Percentiles rank a stretch among this genome's conserved stretches.
Evolutionary conservation across 2,329 filamentous ascomycete genomes (phyloP).

Genomic region (Ambrosiella cleistominuta): DNA sequence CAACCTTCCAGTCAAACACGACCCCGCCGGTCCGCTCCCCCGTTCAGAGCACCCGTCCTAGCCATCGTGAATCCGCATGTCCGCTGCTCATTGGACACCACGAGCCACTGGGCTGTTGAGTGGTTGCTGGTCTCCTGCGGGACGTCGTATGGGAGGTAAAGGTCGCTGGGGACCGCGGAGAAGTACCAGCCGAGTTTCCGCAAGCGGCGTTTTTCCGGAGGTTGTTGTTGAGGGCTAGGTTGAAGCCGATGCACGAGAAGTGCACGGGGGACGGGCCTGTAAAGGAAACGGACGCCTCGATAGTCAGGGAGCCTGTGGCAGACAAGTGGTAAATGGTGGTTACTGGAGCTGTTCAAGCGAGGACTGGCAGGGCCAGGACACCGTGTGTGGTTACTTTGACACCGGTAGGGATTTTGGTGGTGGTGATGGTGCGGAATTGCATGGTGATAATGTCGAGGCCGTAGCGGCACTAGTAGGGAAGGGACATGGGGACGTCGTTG

Average conservation of each 20-base stretch:
- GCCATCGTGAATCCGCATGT: neutral
- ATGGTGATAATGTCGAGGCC: neutral
- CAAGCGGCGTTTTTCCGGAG: slow-evolving; percentile 42
- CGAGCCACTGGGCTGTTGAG: slow-evolving; percentile 40
- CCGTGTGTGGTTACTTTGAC: slow-evolving; percentile 27
- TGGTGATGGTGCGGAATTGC: neutral
- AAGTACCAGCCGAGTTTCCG: slow-evolving; percentile 37
- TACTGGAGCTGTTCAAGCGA: slow-evolving; percentile 40
- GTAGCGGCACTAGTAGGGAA: slow-evolving; percentile 3
- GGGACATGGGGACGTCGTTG: slow-evolving; percentile 1
- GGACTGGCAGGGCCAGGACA: slow-evolving; percentile 42
- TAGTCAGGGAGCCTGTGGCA: slow-evolving; percentile 25
- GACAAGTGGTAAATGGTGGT: slow-evolving; percentile 38
- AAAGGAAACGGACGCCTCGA: slow-evolving; percentile 32
- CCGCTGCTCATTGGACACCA: slow-evolving; percentile 13
- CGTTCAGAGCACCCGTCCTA: neutral
- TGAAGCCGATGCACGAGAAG: slow-evolving; percentile 46
- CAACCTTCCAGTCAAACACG: slow-evolving; percentile 24
- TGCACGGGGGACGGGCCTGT: slow-evolving; percentile 32
- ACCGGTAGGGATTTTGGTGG: neutral
- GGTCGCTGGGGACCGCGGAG: slow-evolving; percentile 24
- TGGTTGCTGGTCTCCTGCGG: slow-evolving; percentile 52
- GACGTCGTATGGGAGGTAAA: slow-evolving; percentile 47
- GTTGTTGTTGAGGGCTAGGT: slow-evolving; percentile 23
- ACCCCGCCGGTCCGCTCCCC: neutral